phyloP scores from a whole-genome alignment of 371 early-diverging fungal genomes.

The Zychaea mexicana region DNA sequence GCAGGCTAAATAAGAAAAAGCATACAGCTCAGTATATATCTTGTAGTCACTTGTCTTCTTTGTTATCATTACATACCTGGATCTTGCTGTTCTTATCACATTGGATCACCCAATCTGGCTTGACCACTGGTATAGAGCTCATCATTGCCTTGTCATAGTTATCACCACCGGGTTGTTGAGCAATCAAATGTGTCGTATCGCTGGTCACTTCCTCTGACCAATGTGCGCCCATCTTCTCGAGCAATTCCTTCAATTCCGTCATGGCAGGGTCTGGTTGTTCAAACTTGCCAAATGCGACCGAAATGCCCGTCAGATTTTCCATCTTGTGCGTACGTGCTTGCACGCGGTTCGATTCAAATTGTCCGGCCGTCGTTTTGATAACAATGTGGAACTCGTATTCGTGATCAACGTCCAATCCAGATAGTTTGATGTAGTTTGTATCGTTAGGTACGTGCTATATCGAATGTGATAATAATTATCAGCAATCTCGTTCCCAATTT shows the following conservation, averaged over 20 bases:
- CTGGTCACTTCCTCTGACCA: conserved; percentile 85
- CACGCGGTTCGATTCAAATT: conserved; percentile 75
- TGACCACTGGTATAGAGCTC: conserved; percentile 91
- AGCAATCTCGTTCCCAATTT: too few species aligned
- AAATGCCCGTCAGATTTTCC: conserved; percentile 94
- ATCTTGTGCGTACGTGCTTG: conserved; percentile 84
- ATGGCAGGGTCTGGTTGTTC: conserved; percentile 63
- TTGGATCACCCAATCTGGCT: conserved; percentile 91
- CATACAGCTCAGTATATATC: too few species aligned
- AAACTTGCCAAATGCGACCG: conserved; percentile 90
- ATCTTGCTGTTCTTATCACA: conserved; percentile 89
- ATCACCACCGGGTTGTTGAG: conserved; percentile 79
- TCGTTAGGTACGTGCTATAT: conserved; percentile 54
- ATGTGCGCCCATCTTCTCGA: conserved; percentile 85
- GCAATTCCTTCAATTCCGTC: conserved; percentile 73
- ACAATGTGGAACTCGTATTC: conserved; percentile 87
- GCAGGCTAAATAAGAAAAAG: too few species aligned
- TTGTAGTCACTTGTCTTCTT: too few species aligned
- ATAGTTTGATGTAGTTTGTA: conserved; percentile 74
- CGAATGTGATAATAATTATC: too few species aligned
- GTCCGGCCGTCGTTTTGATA: conserved; percentile 89
- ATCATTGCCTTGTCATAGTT: conserved; percentile 88
- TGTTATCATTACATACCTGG: conserved; percentile 63
- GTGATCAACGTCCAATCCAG: conserved; percentile 86
- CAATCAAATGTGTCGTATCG: conserved; percentile 91